These are phyloP conservation scores for Sherardia arvensis DNA, from an alignment of 257 asterid species.

Conservation along the genomic window DNA sequence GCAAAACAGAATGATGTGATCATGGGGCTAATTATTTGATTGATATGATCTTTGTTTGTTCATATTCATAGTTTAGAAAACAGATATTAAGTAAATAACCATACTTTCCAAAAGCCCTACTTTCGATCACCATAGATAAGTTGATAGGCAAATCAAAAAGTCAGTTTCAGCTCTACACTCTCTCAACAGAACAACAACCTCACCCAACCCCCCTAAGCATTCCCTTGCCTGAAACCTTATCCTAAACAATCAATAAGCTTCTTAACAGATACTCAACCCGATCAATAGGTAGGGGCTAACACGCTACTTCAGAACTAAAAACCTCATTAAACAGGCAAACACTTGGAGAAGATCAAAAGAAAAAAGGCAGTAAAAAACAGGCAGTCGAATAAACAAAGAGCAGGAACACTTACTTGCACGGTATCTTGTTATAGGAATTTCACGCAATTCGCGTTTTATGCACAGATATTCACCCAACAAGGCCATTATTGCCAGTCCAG, in stretches of 20 bases:
- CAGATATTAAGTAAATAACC: not conserved
- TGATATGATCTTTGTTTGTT: not conserved
- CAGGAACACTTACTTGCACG: constrained; percentile 55
- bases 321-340: no score
- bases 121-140: not conserved
- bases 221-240: no score
- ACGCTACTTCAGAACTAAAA: not conserved
- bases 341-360: not conserved
- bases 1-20: not conserved
- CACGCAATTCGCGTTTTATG: constrained; percentile 61
- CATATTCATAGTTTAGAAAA: not conserved
- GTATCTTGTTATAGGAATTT: constrained; percentile 62
- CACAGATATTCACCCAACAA: constrained; percentile 78
- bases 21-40: not conserved
- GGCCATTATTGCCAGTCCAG: constrained; percentile 71
- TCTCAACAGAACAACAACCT: not conserved
- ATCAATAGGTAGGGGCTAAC: not conserved
- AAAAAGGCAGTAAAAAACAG: not conserved
- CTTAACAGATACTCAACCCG: no score
- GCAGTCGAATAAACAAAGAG: not conserved
- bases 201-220: no score
- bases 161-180: not conserved
- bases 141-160: not conserved
- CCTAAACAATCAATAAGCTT: no score
- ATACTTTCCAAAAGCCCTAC: not conserved